These are phyloP conservation scores for Tephrocybe sp. DNA, from an alignment of 768 basidiomycete species.

Conservation along the genomic window DNA sequence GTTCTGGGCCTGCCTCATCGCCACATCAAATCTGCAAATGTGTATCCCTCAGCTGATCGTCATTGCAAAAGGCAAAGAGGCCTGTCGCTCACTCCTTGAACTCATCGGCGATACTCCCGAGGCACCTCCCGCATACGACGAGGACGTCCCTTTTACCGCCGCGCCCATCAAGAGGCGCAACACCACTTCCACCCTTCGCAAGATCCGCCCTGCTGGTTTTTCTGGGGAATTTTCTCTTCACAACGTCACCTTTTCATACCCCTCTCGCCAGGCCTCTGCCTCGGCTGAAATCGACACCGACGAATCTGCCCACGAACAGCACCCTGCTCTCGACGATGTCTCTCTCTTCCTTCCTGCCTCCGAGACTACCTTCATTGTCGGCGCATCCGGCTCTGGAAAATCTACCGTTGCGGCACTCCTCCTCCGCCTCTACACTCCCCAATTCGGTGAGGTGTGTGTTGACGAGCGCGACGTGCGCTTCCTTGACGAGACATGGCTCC, in stretches of 20 bases:
- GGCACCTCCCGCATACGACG: constrained; percentile 5
- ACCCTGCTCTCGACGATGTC: constrained; percentile 63
- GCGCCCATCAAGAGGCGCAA: constrained; percentile 38
- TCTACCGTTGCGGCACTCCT: constrained; percentile 85
- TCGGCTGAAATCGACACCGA: not conserved
- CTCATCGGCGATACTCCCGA: constrained; percentile 52
- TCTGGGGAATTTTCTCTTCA: constrained; percentile 75
- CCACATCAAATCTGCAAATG: constrained; percentile 84
- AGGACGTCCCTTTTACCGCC: constrained; percentile 2
- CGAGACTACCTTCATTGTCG: constrained; percentile 90
- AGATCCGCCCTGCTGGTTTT: constrained; percentile 65
- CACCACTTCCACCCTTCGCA: constrained; percentile 42
- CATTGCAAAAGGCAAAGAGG: constrained; percentile 81
- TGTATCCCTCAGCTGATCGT: constrained; percentile 79
- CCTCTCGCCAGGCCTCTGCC: constrained; percentile 46
- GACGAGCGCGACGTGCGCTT: constrained; percentile 82
- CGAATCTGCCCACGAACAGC: constrained; percentile 51
- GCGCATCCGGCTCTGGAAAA: constrained; percentile 90
- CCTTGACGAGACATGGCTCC: constrained; percentile 72
- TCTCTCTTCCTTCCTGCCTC: constrained; percentile 70
- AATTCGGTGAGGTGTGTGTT: constrained; percentile 64
- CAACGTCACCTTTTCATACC: constrained; percentile 82
- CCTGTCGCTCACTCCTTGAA: constrained; percentile 67
- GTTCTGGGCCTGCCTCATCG: constrained; percentile 96
- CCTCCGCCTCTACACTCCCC: constrained; percentile 73